These are phyloP conservation scores for Rachicladosporium sp. DNA, from an alignment of 2,329 filamentous ascomycete species.

Conservation along the genomic window DNA sequence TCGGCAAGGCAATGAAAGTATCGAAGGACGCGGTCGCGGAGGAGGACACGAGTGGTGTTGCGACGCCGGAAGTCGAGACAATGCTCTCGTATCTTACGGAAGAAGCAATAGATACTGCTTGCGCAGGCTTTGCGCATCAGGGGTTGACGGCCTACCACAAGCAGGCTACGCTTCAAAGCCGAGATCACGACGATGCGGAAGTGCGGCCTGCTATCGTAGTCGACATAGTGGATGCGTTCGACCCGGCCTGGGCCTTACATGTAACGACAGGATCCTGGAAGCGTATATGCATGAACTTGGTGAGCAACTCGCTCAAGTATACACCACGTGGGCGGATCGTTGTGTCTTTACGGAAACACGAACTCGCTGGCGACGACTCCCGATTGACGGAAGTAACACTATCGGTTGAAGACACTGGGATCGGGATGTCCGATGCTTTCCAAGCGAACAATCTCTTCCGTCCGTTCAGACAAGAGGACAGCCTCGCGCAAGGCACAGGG, in stretches of 20 bases:
- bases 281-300: constrained; percentile 36
- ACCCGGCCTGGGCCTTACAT: constrained; percentile 30
- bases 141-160: too few relatives aligned
- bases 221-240: constrained; percentile 26
- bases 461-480: constrained; percentile 54
- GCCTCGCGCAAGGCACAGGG: constrained; percentile 48
- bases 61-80: constrained; percentile 16
- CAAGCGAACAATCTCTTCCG: constrained; percentile 49
- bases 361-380: too few relatives aligned
- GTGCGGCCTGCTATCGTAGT: constrained; percentile 26
- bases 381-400: too few relatives aligned
- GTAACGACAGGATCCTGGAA: constrained; percentile 35
- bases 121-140: constrained; percentile 12
- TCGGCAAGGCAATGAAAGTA: constrained; percentile 1
- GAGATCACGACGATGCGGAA: constrained; percentile 28
- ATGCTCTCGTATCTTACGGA: constrained; percentile 38
- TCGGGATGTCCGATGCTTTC: constrained; percentile 53
- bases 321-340: constrained; percentile 30
- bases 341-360: constrained; percentile 14
- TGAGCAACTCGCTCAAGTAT: constrained; percentile 39
- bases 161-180: constrained; percentile 1
- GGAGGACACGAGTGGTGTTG: constrained; percentile 11
- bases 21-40: constrained; percentile 7
- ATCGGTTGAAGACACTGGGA: constrained; percentile 49
- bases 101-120: constrained; percentile 43